These are phyloP conservation scores for Blastosporella zonata DNA, from an alignment of 1,284 basidiomycete species.

Conservation along the genomic window DNA sequence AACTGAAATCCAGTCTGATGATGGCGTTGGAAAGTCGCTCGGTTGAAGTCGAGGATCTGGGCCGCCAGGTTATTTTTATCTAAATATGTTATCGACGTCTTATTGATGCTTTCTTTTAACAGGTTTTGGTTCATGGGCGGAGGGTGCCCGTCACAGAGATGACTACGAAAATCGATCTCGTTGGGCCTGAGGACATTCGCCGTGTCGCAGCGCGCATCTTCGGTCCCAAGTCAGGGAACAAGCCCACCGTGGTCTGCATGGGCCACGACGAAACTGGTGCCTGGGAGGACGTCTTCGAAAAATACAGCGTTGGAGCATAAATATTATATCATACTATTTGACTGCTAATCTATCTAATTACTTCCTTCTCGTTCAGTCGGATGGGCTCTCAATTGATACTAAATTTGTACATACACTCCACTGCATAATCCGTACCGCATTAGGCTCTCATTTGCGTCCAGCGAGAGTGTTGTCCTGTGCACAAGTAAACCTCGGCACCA, in stretches of 20 bases:
- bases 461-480: constrained; percentile 57
- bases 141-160: constrained; percentile 90
- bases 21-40: constrained; percentile 94
- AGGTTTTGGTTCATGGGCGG: constrained; percentile 90
- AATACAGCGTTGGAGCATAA: constrained; percentile 54
- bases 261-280: constrained; percentile 68
- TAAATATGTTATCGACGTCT: neutral
- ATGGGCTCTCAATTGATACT: constrained; percentile 6
- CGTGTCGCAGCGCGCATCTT: constrained; percentile 77
- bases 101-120: constrained; percentile 18
- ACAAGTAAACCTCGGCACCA: constrained; percentile 60
- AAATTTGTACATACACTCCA: constrained; percentile 9
- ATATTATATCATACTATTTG: constrained; percentile 1
- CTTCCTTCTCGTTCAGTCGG: neutral
- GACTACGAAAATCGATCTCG: constrained; percentile 84
- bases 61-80: constrained; percentile 56
- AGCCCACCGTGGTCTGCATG: constrained; percentile 71
- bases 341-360: constrained; percentile 1
- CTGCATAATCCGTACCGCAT: constrained; percentile 5
- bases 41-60: constrained; percentile 89
- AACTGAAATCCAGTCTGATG: constrained; percentile 90
- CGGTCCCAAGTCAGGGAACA: constrained; percentile 56
- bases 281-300: constrained; percentile 56
- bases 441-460: constrained; percentile 44
- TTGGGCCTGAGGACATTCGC: constrained; percentile 70